Percentiles rank a stretch among this genome's conserved stretches.
phyloP scores from a whole-genome alignment of 192 early-diverging fungal genomes.

The Backusella mclennaniae region DNA sequence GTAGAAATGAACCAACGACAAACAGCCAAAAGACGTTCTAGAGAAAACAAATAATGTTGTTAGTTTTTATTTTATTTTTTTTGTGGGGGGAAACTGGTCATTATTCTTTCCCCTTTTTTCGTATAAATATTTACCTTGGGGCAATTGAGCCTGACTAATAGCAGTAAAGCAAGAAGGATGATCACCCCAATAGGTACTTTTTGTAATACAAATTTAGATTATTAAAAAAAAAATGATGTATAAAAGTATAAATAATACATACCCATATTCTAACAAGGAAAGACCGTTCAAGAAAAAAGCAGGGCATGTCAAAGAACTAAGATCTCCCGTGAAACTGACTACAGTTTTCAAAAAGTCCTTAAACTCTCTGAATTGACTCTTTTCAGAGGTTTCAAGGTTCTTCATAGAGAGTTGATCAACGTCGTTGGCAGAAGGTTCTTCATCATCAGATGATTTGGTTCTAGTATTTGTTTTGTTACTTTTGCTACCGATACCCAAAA shows the following conservation, averaged over 20 bases:
- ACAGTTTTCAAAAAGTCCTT: constrained; percentile 62
- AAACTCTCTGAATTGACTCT: constrained; percentile 47
- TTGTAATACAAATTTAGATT: not conserved
- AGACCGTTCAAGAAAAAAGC: constrained; percentile 76
- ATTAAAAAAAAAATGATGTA: not conserved
- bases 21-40: constrained; percentile 68
- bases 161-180: constrained; percentile 53
- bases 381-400: constrained; percentile 25
- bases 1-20: constrained; percentile 82
- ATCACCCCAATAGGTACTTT: constrained; percentile 41
- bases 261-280: constrained; percentile 79
- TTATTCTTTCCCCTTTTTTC: not conserved
- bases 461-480: not conserved
- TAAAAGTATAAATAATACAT: constrained; percentile 7
- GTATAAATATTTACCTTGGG: constrained; percentile 27
- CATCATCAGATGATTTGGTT: constrained; percentile 15
- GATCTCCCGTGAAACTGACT: constrained; percentile 76
- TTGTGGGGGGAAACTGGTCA: not conserved
- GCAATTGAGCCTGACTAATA: constrained; percentile 55
- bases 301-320: constrained; percentile 78
- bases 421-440: constrained; percentile 20
- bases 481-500: not conserved
- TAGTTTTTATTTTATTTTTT: not conserved
- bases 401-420: constrained; percentile 33
- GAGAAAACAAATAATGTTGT: not conserved